Percentiles rank a stretch among this genome's conserved stretches.
These are phyloP conservation scores for Atkinsonella texensis DNA, from an alignment of 2,329 filamentous ascomycete species.

Conservation along the genomic window DNA sequence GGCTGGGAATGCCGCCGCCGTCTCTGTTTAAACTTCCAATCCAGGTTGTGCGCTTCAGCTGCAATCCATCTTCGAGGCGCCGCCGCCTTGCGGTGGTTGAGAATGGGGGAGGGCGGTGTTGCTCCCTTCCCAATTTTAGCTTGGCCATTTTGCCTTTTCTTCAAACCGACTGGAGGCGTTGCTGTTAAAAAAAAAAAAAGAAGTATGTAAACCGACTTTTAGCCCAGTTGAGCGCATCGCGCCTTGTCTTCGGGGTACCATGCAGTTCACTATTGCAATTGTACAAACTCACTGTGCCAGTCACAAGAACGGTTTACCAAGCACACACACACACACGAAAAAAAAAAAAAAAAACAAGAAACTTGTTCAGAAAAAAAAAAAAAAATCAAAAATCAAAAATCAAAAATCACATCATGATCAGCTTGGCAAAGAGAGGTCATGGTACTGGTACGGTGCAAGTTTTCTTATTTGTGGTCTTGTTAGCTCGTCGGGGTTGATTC, in stretches of 20 bases:
- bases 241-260: too few species aligned
- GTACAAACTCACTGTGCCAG: too few species aligned
- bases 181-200: not conserved
- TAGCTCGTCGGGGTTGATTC: not conserved
- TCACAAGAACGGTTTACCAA: too few species aligned
- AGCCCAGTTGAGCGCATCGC: too few species aligned
- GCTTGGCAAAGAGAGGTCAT: not conserved
- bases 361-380: not conserved
- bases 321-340: too few species aligned
- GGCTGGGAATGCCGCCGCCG: too few species aligned
- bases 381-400: too few species aligned
- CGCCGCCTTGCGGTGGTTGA: too few species aligned
- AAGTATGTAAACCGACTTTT: not conserved
- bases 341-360: not conserved
- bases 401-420: not conserved
- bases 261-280: too few species aligned
- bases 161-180: not conserved
- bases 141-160: not conserved
- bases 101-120: too few species aligned
- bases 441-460: not conserved
- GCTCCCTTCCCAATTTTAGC: too few species aligned
- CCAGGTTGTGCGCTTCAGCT: not conserved
- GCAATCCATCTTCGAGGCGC: not conserved
- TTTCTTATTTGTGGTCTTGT: not conserved
- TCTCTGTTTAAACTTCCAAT: not conserved